A percentile compares a stretch with the other conserved stretches of the same genome.
These are phyloP conservation scores for Tillandsia leiboldiana DNA, from an alignment of 176 grass and related monocot genomes.

Conservation along the genomic window DNA sequence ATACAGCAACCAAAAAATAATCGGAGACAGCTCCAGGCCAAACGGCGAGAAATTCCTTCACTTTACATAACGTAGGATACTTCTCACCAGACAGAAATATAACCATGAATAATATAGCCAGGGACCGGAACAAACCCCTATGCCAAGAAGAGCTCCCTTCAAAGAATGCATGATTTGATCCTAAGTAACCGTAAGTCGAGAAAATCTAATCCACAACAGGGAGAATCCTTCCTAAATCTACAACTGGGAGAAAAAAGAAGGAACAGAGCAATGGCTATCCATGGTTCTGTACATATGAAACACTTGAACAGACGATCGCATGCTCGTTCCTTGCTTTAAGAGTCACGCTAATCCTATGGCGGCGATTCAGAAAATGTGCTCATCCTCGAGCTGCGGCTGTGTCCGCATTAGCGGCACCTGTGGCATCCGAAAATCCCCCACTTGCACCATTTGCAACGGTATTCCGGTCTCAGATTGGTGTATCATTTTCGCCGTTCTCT, in stretches of 20 bases:
- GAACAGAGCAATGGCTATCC: constrained; percentile 19
- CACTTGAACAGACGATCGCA: background rate
- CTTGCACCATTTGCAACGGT: constrained; percentile 51
- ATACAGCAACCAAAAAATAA: constrained; percentile 51
- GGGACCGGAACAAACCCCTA: constrained; percentile 8
- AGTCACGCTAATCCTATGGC: background rate
- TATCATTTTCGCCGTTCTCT: constrained; percentile 58
- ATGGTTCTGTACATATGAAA: constrained; percentile 13
- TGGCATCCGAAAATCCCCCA: constrained; percentile 58
- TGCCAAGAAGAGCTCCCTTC: constrained; percentile 11
- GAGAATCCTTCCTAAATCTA: constrained; percentile 2
- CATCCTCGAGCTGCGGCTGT: constrained; percentile 64
- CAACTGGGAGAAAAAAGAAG: constrained; percentile 1
- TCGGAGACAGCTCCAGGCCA: constrained; percentile 20
- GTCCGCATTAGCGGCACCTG: constrained; percentile 53
- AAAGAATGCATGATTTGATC: constrained; percentile 33
- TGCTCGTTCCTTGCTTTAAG: background rate
- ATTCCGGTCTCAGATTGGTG: constrained; percentile 46
- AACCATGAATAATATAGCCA: constrained; percentile 25
- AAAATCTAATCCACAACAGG: background rate
- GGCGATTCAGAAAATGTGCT: constrained; percentile 37
- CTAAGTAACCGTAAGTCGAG: constrained; percentile 2
- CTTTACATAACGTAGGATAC: constrained; percentile 25
- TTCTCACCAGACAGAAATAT: constrained; percentile 18
- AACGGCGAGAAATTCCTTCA: constrained; percentile 14